A percentile compares a stretch with the other conserved stretches of the same genome.
Evolutionary conservation across 306 rosid species (phyloP).

Genomic region (Pterocarpus santalinus): DNA sequence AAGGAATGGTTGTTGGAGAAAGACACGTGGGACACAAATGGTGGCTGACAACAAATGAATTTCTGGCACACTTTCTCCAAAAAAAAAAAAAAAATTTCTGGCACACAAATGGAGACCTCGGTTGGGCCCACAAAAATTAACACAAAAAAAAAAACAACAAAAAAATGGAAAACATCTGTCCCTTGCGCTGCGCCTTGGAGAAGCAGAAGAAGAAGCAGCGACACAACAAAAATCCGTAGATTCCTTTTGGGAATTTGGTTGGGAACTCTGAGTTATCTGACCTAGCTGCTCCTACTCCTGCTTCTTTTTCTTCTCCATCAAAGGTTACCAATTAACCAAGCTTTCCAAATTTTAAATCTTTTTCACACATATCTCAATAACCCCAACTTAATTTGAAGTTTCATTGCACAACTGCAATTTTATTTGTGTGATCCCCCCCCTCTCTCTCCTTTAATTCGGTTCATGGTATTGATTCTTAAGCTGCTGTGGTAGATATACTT

Average conservation of each 20-base stretch:
- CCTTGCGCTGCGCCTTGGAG: constrained; percentile 46
- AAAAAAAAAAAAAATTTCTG: too few relatives aligned
- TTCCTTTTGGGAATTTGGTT: not conserved
- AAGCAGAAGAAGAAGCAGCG: not conserved
- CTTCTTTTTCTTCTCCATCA: constrained; percentile 15
- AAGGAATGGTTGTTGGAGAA: not conserved
- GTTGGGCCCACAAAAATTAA: constrained; percentile 42
- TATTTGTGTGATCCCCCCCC: not conserved
- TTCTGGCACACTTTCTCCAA: constrained; percentile 39
- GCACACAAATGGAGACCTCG: constrained; percentile 16
- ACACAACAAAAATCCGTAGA: not conserved
- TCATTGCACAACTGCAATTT: constrained; percentile 24
- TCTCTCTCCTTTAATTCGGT: not conserved
- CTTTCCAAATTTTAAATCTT: not conserved
- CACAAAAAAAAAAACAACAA: not conserved
- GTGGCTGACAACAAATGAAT: constrained; percentile 10
- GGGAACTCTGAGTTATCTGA: constrained; percentile 4
- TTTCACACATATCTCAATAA: not conserved
- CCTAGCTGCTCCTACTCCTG: not conserved
- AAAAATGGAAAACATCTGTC: not conserved
- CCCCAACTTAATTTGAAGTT: not conserved
- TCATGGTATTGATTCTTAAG: constrained; percentile 3
- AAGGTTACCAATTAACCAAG: constrained; percentile 42
- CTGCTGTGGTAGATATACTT: not conserved
- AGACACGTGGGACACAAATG: constrained; percentile 46